Evolutionary conservation across 2,329 filamentous ascomycete species (phyloP), one percentile per base, ranked within the genome.

Genomic region (Xylaria sp.): DNA sequence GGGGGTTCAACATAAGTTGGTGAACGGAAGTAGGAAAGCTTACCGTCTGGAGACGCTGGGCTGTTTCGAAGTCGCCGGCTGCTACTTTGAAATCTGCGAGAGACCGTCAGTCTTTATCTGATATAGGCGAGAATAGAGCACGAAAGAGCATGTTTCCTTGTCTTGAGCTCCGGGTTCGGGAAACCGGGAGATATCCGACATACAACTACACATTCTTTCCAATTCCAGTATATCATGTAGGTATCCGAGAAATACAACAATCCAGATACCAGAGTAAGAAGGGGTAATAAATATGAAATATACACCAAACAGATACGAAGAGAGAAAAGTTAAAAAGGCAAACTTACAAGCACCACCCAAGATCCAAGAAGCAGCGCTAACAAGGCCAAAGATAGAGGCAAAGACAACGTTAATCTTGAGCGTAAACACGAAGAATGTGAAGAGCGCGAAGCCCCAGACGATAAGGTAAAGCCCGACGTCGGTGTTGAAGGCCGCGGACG

Each of bases 401-500:
- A 87, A 86, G 1, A 86, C 81, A 2, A 77, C 70, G 71, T 87
- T 87, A 58, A 85, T 86, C 74, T 83, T 82, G 20, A 84, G 76
- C 0, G 84, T 83, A 69, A 87, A 86, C 56, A 86, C 75, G 73
- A 83, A 85, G 65, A 85, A 86, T 0, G 84, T 86, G 33, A 83
- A 81, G 17, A 87, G 75, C 10, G 83, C 84, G 49, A 86, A 86
- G 0, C 84, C 85, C 69, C 85, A 87, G 4, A 86, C 82, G 5
- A 86, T 76, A 4, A 86, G 77, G 71, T 86, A 86, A 4, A 87
- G 71, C 0, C 80, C 85, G 31, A 87, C 78, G 1, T 80, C 82
- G 0, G 83, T 79, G 67, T 86, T 87, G 77, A 82, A 86, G 59
- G 82, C 83, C 13, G 80, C 76, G 0, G 81, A 82, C 0, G 77